Base-by-base conservation (phyloP, 768 basidiomycete genomes). In the Lenzites betulinus region DNA sequence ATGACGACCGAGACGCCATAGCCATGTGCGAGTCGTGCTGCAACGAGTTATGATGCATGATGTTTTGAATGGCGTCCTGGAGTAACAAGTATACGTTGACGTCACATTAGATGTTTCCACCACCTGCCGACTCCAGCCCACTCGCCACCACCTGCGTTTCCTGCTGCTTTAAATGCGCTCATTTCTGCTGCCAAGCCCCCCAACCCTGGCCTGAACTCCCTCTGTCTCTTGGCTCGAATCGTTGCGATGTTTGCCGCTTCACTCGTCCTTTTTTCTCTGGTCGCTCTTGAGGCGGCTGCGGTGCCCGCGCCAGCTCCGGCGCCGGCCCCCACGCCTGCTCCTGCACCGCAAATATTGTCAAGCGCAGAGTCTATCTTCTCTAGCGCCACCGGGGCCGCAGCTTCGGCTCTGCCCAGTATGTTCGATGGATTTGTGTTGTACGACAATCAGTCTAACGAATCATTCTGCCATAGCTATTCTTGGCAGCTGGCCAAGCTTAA, bases 401-500 rank as follows among this genome's bases (percentile, higher is more conserved):
- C 60, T 22, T 62, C 60, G 12, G 60, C 60, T 18, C 44, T 62
- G n/a, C 60, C 60, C 13, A 56, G 60, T 62, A 23, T 8, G 60
- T 56, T 1, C 8, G 2, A 35, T 4, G 8, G 26, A 2, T 25
- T 1, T 23, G 16, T 20, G n/a, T 22, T n/a, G 16, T 9, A 6
- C 33, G 48, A 22, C 15, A 7, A 6, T 9, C 16, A 4, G 13
- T 22, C 13, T 39, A 13, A 38, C 35, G 35, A 7, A 8, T 30
- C 4, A 1, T 26, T 35, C 7, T 20, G 18, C n/a, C 13, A 30
- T 41, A 64, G 67, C 63, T 12, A 52, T 68, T 3, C 63, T 68
- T 23, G 65, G 65, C 2, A 47, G 23, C 36, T 68, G 65, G 60
- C 66, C 67, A 15, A 68, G 65, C 54, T 59, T 68, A 49, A 51